A percentile compares a stretch with the other conserved stretches of the same genome.
Conservation (phyloP, 208 protist genomes). For the Leishmania arabica region DNA sequence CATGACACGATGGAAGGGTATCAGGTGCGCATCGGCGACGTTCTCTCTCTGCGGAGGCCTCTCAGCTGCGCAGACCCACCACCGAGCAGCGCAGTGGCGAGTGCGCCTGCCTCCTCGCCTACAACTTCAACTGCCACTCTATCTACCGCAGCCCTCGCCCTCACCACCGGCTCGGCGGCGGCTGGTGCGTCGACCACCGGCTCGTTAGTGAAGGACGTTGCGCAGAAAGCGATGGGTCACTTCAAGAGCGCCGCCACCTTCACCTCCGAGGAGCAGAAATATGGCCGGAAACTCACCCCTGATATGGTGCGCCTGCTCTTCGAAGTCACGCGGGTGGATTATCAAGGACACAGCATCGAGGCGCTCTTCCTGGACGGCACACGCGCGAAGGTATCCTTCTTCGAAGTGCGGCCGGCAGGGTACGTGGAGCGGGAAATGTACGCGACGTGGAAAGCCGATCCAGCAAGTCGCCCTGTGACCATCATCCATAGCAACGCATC, state of each 20-base stretch:
- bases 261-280: constrained; percentile 52
- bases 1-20: constrained; percentile 32
- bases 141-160: neutral
- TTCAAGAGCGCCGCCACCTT: constrained; percentile 55
- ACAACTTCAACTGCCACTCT: neutral
- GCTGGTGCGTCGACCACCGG: neutral
- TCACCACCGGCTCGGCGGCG: neutral
- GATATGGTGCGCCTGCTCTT: constrained; percentile 62
- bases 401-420: constrained; percentile 73
- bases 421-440: constrained; percentile 73
- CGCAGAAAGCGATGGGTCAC: constrained; percentile 9
- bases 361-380: constrained; percentile 71
- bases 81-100: neutral
- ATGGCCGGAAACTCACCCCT: constrained; percentile 47
- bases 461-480: constrained; percentile 57
- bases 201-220: neutral
- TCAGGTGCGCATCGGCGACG: constrained; percentile 43
- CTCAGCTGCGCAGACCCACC: neutral
- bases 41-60: constrained; percentile 28
- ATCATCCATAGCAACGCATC: constrained; percentile 23
- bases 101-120: neutral
- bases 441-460: constrained; percentile 68
- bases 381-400: constrained; percentile 45
- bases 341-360: constrained; percentile 43
- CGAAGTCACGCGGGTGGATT: constrained; percentile 73